Base-by-base conservation (phyloP, 139 green algal species). In the Coelastrella sp. region DNA sequence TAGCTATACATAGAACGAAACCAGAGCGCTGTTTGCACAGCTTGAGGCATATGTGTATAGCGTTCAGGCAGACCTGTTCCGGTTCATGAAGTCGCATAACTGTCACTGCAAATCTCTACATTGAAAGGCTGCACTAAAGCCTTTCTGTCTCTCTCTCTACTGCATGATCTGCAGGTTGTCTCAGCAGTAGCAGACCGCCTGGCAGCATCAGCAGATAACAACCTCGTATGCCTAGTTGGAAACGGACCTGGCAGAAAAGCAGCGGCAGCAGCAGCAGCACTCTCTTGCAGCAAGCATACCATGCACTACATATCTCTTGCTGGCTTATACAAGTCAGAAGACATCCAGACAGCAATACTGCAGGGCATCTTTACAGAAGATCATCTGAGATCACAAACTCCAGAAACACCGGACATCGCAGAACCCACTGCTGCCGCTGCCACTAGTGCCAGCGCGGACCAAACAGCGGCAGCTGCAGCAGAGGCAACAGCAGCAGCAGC, bases 211-310 rank as follows among this genome's bases (percentile, higher is more conserved):
- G 45, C 35, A 30, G 35, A 51, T 4, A 43, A 53, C 40, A 60
- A 82, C 34, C 51, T 82, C 21, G 23, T 82, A 23, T 34, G 38
- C 6, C 15, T 82, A 13, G 75, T 53, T 45, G 41, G 75, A 51
- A 82, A 53, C 37, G 75, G 75, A 4, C 71, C 53, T 53, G 71
- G 51, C 75, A 51, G 53, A 25, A 35, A 60, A 2, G 75, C 75
- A 40, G 75, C 75, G 57, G 75, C 75, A 27, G 75, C 75, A 9
- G 75, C 75, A 41, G 75, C 75, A 69, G 51, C n/a, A 27, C 51
- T 71, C 2, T 51, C 34, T 0, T 71, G 75, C 53, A 34, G 50
- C 53, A 32, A 11, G 0, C 51, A 53, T 23, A 25, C 1, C 3
- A 21, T 35, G 51, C 71, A 37, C 21, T 82, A 82, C 48, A 59